phyloP scores from a whole-genome alignment of 2,329 filamentous ascomycete species.

The Paracamarosporium sp. region DNA sequence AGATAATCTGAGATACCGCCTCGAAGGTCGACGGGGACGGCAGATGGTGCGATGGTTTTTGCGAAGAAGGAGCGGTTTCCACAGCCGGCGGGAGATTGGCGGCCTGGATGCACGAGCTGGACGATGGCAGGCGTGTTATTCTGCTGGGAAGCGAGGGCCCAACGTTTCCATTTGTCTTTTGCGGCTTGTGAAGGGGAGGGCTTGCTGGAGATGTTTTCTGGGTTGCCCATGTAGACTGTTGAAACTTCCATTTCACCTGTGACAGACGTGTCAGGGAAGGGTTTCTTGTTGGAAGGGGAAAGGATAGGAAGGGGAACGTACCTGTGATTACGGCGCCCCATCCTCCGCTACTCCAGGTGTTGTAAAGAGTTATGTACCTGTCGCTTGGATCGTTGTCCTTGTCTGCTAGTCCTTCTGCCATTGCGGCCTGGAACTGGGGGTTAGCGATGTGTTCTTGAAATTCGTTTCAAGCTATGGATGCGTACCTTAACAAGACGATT shows the following conservation, averaged over 20 bases:
- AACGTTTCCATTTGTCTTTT: constrained; percentile 20
- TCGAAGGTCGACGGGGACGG: constrained; percentile 47
- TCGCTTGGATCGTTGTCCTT: constrained; percentile 21
- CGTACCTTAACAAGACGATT: constrained; percentile 48
- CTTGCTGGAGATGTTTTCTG: constrained; percentile 12
- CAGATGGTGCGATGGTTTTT: constrained; percentile 46
- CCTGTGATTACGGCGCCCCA: constrained; percentile 59
- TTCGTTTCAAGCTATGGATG: constrained; percentile 40
- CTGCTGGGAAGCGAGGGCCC: constrained; percentile 56
- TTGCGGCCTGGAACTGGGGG: constrained; percentile 41
- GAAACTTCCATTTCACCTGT: constrained; percentile 67
- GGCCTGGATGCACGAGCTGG: constrained; percentile 68
- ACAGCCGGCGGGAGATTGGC: constrained; percentile 55
- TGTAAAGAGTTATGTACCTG: constrained; percentile 54
- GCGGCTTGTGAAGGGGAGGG: constrained; percentile 47
- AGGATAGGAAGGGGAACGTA: constrained; percentile 4
- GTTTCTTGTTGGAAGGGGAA: neutral
- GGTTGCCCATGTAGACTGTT: constrained; percentile 59
- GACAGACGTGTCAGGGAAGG: neutral
- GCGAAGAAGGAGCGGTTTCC: constrained; percentile 50
- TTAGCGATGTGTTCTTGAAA: constrained; percentile 52
- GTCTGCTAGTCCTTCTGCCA: constrained; percentile 32
- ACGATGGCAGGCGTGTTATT: constrained; percentile 64
- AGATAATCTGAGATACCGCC: constrained; percentile 24
- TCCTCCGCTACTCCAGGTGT: constrained; percentile 57